Conservation (phyloP, 1,139 yeast species). For the Pichia sp. region DNA sequence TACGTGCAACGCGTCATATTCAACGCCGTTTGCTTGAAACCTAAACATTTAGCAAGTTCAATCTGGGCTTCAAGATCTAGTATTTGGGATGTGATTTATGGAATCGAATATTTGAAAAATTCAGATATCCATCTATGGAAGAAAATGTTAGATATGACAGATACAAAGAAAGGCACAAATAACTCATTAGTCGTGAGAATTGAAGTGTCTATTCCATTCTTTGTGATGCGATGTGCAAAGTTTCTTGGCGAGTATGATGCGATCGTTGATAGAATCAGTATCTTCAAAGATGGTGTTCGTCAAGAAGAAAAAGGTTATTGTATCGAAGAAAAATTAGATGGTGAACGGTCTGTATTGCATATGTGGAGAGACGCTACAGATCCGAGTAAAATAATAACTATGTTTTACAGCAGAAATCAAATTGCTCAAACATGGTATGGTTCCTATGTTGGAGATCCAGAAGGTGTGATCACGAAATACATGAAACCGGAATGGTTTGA, state of each 20-base stretch:
- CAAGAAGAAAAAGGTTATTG: slow-evolving; percentile 51
- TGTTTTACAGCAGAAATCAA: slow-evolving; percentile 67
- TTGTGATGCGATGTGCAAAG: slow-evolving; percentile 69
- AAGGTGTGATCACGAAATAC: slow-evolving; percentile 48
- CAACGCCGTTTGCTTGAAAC: slow-evolving; percentile 12
- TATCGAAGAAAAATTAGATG: slow-evolving; percentile 92
- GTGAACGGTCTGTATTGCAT: slow-evolving; percentile 84
- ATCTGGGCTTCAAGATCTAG: slow-evolving; percentile 45
- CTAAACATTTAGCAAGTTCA: slow-evolving; percentile 9
- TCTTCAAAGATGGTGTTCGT: slow-evolving; percentile 1
- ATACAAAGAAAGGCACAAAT: slow-evolving; percentile 43
- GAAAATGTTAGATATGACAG: slow-evolving; percentile 63
- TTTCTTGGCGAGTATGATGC: slow-evolving; percentile 47
- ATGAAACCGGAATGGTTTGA: slow-evolving; percentile 24
- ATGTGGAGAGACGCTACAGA: slow-evolving; percentile 37
- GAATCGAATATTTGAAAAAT: slow-evolving; percentile 39
- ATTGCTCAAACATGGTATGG: slow-evolving; percentile 83
- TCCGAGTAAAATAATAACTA: slow-evolving; percentile 41
- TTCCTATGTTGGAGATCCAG: slow-evolving; percentile 43
- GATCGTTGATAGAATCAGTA: slow-evolving; percentile 34
- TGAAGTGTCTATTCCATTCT: slow-evolving; percentile 43
- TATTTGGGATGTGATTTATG: slow-evolving; percentile 55
- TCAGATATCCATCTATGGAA: slow-evolving; percentile 61
- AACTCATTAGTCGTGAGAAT: slow-evolving; percentile 11
- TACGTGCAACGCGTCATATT: slow-evolving; percentile 5